Base-by-base conservation (phyloP, 495 filamentous ascomycete genomes). In the Penicillium silybi region DNA sequence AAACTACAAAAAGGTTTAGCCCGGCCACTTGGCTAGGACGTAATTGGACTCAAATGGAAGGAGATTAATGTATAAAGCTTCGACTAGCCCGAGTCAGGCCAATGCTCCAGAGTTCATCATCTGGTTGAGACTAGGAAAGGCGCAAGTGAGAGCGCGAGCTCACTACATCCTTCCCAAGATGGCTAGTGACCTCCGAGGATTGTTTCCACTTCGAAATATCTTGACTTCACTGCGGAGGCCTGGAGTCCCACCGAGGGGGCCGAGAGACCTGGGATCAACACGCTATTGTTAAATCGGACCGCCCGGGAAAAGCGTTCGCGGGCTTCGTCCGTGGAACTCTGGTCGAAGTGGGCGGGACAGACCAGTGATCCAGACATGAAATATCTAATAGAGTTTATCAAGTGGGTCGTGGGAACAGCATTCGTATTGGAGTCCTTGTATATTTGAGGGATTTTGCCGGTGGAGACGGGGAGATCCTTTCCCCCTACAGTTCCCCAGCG, bases 361-460 rank as follows among this genome's bases (percentile, higher is more conserved):
- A 41, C 48, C 52, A 27, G 32, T 10, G 22, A 13, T 29, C 27
- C 22, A 44, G 48, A 38, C 25, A 41, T 48, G 44, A 15, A 50
- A 2, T 16, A 25, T 52, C 9, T 44, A 44, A 43, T 54, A 54
- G 44, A 61, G 47, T 63, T 63, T 53, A 32, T 32, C 29, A 32
- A 32, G 29, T 32, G 29, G 29, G 8, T 15, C 29, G 29, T 23
- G 2, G 22, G 6, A 32, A 13, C 29, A 3, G 29, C 29, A 13
- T 32, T 29, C 29, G 3, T n/a, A 20, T 53, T 39, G 46, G 41
- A 40, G 42, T 37, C 43, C 47, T 54, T 46, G 38, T 48, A 39
- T 38, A 26, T 44, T 44, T 64, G 58, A 59, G 58, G 55, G 26
- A 62, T 62, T 64, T 64, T 53, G 42, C 20, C 20, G 22, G 52